These are phyloP conservation scores for Letharia lupina DNA, from an alignment of 495 filamentous ascomycete species.

Conservation along the genomic window DNA sequence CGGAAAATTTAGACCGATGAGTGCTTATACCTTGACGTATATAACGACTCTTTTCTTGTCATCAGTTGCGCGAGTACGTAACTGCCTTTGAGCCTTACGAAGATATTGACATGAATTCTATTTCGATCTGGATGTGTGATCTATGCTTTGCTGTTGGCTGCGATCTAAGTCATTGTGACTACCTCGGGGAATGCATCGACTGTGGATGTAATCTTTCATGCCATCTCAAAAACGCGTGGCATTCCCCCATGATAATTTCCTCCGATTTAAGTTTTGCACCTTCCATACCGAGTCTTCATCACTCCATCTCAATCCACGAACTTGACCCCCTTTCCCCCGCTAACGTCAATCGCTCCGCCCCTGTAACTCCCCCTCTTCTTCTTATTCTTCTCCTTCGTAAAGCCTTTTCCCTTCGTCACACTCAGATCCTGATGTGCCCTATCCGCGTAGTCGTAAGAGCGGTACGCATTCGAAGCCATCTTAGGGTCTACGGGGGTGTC, in stretches of 20 bases:
- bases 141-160: not conserved
- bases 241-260: not conserved
- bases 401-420: slow-evolving; percentile 88
- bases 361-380: slow-evolving; percentile 76
- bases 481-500: slow-evolving; percentile 41
- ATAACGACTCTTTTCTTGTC: not conserved
- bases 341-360: slow-evolving; percentile 73
- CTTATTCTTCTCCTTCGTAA: slow-evolving; percentile 99
- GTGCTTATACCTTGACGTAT: not conserved
- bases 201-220: not conserved
- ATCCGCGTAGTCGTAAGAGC: slow-evolving; percentile 79
- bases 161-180: not conserved
- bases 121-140: too few relatives aligned
- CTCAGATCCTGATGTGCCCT: slow-evolving; percentile 78
- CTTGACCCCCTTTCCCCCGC: slow-evolving; percentile 67
- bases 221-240: not conserved
- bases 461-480: slow-evolving; percentile 61
- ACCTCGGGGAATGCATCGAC: not conserved
- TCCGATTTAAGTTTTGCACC: not conserved
- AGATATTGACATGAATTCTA: not conserved
- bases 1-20: not conserved
- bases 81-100: not conserved
- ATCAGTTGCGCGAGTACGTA: not conserved
- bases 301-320: slow-evolving; percentile 47
- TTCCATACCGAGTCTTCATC: not conserved